phyloP scores from a whole-genome alignment of 179 eudicot species.

The Silene noctiflora region DNA sequence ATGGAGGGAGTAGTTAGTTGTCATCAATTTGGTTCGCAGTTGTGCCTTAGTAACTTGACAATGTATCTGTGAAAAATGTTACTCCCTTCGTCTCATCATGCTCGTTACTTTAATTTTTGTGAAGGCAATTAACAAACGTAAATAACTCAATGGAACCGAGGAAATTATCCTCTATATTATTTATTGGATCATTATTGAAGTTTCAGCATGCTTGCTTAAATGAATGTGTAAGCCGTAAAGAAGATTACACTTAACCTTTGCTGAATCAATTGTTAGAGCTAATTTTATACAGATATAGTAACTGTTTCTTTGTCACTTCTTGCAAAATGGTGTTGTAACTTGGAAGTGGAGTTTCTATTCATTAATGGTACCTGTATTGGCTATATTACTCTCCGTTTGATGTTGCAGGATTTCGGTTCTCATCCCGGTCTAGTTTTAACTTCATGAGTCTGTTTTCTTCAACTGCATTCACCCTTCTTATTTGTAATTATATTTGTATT shows the following conservation, averaged over 20 bases:
- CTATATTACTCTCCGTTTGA: neutral
- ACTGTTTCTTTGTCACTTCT: no score
- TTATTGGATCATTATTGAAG: no score
- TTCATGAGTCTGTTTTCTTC: neutral
- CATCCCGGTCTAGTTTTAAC: neutral
- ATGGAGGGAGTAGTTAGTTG: no score
- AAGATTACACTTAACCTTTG: neutral
- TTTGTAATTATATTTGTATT: conserved; percentile 7
- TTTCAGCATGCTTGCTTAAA: neutral
- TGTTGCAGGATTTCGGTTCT: neutral
- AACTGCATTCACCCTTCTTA: neutral
- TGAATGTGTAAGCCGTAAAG: neutral
- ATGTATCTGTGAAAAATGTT: no score
- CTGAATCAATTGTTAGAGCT: neutral
- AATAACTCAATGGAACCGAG: no score
- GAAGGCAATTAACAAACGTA: no score
- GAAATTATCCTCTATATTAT: no score
- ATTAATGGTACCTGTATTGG: no score
- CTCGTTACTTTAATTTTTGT: no score
- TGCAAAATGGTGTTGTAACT: no score
- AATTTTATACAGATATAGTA: neutral
- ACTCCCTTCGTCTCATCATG: no score
- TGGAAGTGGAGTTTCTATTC: no score
- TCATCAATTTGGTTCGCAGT: neutral
- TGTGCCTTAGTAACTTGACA: neutral